Conservation (phyloP, 2,329 filamentous ascomycete genomes). For the Curvularia eragrostidis region DNA sequence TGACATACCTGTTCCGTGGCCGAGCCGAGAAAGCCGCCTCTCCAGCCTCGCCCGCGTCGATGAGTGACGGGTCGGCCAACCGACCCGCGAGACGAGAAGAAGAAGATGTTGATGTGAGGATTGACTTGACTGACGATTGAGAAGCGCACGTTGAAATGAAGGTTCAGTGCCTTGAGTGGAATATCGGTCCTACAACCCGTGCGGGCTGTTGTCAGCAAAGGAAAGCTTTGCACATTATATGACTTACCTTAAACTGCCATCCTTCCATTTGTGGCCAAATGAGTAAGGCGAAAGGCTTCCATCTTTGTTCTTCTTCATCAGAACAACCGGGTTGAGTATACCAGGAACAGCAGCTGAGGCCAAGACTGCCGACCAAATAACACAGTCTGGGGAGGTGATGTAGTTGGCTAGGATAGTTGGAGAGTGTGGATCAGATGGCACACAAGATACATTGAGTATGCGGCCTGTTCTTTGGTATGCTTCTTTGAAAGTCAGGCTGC, state of each 20-base stretch:
- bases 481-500: conserved; percentile 92
- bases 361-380: conserved; percentile 96
- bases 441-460: conserved; percentile 93
- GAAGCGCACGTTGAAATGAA: conserved; percentile 99
- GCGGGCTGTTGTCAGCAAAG: background rate
- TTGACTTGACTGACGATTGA: conserved; percentile 89
- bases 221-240: background rate
- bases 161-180: conserved; percentile 88
- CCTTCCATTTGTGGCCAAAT: conserved; percentile 99
- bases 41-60: conserved; percentile 90
- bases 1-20: conserved; percentile 75
- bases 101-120: conserved; percentile 97
- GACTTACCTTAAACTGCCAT: conserved; percentile 72
- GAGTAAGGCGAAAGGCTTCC: conserved; percentile 86
- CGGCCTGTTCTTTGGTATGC: conserved; percentile 93
- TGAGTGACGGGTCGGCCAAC: conserved; percentile 95
- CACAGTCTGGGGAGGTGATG: conserved; percentile 91
- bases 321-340: conserved; percentile 91
- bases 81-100: conserved; percentile 91
- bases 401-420: conserved; percentile 94
- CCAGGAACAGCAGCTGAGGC: conserved; percentile 95
- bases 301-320: conserved; percentile 83
- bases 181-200: conserved; percentile 76
- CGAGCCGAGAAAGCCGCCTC: conserved; percentile 90
- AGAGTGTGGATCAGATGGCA: conserved; percentile 93